A percentile compares a stretch with the other conserved stretches of the same genome.
These are phyloP conservation scores for Antitrichia curtipendula DNA, from an alignment of 225 moss, liverwort and hornwort species.

Conservation along the genomic window DNA sequence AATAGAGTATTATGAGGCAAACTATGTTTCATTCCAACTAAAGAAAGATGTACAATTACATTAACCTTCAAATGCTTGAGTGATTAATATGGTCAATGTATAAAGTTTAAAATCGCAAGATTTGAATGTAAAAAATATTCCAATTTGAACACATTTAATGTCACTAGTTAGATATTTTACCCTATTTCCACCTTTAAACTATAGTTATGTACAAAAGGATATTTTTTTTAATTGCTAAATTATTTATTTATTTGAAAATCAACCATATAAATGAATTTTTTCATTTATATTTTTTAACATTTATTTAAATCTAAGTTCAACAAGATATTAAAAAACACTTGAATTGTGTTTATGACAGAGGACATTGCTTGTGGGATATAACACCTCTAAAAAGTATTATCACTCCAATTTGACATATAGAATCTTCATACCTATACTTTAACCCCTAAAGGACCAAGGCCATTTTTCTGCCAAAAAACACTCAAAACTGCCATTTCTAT, in stretches of 20 bases:
- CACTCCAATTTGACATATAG: background rate
- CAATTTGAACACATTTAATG: background rate
- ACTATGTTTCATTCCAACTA: too few species aligned
- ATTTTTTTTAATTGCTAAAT: background rate
- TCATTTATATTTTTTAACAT: background rate
- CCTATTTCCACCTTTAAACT: background rate
- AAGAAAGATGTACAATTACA: background rate
- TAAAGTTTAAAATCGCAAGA: too few species aligned
- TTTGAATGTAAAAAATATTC: too few species aligned
- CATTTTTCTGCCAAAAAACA: too few species aligned
- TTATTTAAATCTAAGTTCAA: background rate
- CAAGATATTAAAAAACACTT: too few species aligned
- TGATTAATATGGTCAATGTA: background rate
- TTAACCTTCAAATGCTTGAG: too few species aligned
- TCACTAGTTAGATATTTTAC: background rate
- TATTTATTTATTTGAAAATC: background rate
- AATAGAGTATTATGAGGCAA: background rate
- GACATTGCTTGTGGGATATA: rapidly evolving
- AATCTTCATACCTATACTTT: too few species aligned
- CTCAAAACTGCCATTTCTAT: too few species aligned
- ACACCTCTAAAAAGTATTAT: too few species aligned
- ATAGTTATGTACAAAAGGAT: background rate
- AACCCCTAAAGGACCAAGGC: too few species aligned
- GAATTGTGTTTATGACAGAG: rapidly evolving
- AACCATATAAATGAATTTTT: background rate